phyloP scores from a whole-genome alignment of 176 grass and related monocot species.

The Ananas comosus region DNA sequence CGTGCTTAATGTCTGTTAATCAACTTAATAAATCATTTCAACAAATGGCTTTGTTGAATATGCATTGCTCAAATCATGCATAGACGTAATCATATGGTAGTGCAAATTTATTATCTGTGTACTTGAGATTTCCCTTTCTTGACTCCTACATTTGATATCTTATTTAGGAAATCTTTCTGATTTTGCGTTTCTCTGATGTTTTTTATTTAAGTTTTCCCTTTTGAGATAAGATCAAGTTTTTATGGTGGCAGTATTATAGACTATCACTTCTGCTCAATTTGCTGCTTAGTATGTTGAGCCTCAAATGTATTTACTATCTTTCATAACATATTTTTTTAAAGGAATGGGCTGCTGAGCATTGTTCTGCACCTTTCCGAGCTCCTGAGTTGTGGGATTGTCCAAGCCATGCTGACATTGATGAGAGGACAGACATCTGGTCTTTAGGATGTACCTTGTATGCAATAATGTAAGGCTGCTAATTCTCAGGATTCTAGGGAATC shows the following conservation, averaged over 20 bases:
- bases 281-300: not conserved
- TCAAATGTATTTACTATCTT: not conserved
- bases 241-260: no score
- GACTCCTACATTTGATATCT: not conserved
- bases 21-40: no score
- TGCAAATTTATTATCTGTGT: no score
- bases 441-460: constrained; percentile 89
- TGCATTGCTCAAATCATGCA: no score
- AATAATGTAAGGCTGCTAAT: constrained; percentile 60
- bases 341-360: constrained; percentile 59
- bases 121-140: no score
- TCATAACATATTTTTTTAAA: not conserved
- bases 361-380: constrained; percentile 86
- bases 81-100: no score
- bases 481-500: not conserved
- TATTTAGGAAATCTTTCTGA: not conserved
- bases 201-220: no score
- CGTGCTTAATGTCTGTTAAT: no score
- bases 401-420: constrained; percentile 76
- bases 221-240: no score
- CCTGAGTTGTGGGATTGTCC: constrained; percentile 96
- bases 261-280: not conserved
- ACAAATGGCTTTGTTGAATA: no score
- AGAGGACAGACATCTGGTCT: constrained; percentile 95
- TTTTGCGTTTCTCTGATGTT: no score